A percentile compares a stretch with the other conserved stretches of the same genome.
phyloP scores from a whole-genome alignment of 805 yeast genomes.

The Kuraishia ogatae region DNA sequence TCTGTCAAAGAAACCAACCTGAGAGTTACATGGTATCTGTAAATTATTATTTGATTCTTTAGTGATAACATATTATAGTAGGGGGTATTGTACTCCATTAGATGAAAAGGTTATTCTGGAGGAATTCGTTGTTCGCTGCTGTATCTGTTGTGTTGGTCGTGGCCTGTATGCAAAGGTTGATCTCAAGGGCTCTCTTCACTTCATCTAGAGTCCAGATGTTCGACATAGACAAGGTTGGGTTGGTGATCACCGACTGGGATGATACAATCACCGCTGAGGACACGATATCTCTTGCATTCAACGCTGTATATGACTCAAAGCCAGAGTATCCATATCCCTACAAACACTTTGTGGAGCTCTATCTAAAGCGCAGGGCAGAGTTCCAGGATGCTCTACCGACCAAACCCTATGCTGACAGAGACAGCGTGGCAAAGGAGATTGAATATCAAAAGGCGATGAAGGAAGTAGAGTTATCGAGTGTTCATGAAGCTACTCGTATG shows the following conservation, averaged over 20 bases:
- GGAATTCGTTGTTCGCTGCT: not conserved
- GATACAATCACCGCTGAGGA: slow-evolving; percentile 52
- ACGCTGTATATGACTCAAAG: slow-evolving; percentile 32
- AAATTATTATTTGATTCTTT: too few species aligned
- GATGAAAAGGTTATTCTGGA: not conserved
- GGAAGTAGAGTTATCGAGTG: slow-evolving; percentile 39
- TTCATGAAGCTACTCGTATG: slow-evolving; percentile 10
- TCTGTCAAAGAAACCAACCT: too few species aligned
- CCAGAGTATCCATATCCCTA: slow-evolving; percentile 30
- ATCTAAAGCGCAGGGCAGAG: slow-evolving; percentile 25
- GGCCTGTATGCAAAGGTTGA: not conserved
- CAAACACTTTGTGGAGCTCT: slow-evolving; percentile 33
- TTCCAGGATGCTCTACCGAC: slow-evolving; percentile 16
- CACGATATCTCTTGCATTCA: slow-evolving; percentile 43
- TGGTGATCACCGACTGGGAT: slow-evolving; percentile 53
- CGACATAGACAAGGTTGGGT: not conserved
- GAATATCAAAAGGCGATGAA: slow-evolving; percentile 36
- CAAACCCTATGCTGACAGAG: slow-evolving; percentile 20
- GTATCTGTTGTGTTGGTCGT: not conserved
- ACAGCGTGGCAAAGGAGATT: slow-evolving; percentile 30
- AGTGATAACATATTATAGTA: not conserved
- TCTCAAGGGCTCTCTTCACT: not conserved
- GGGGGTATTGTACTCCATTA: not conserved
- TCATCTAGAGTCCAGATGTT: not conserved
- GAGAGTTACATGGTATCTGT: too few species aligned